A percentile compares a stretch with the other conserved stretches of the same genome.
Evolutionary conservation across 352 stramenopile genomes (phyloP).

Genomic region (Pythium aphanidermatum): DNA sequence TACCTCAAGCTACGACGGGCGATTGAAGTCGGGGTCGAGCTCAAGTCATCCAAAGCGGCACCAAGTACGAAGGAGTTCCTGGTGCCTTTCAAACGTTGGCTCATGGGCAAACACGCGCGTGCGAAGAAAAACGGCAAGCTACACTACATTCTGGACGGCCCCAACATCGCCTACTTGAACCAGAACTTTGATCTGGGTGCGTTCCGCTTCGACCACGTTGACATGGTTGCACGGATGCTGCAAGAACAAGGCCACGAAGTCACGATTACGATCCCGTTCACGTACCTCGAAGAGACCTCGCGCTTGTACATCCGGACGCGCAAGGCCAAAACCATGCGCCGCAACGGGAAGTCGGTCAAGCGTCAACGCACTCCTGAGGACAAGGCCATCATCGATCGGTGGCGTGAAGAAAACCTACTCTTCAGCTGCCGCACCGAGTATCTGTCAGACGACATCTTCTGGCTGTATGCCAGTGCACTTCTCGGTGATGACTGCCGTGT

Average conservation of each 20-base stretch:
- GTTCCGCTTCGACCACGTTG: conserved; percentile 95
- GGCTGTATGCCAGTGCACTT: conserved; percentile 92
- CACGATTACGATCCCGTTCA: conserved; percentile 68
- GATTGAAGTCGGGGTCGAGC: conserved; percentile 44
- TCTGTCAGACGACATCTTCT: conserved; percentile 96
- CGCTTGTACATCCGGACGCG: conserved; percentile 53
- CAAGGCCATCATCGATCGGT: conserved; percentile 56
- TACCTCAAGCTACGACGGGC: conserved; percentile 37
- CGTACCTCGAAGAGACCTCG: conserved; percentile 62
- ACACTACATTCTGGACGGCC: conserved; percentile 93
- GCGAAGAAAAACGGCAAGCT: conserved; percentile 22
- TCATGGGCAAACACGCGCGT: conserved; percentile 29
- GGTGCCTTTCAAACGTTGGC: conserved; percentile 59
- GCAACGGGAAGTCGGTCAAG: conserved; percentile 40
- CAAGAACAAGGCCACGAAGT: conserved; percentile 64
- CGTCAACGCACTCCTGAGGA: conserved; percentile 46
- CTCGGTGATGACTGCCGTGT: conserved; percentile 61
- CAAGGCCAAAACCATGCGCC: conserved; percentile 36
- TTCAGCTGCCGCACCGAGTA: conserved; percentile 87
- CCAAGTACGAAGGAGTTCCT: conserved; percentile 52
- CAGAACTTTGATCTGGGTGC: conserved; percentile 91
- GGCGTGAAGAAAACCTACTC: conserved; percentile 72
- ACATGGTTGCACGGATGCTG: conserved; percentile 87
- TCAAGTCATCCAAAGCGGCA: conserved; percentile 29
- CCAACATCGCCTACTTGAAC: conserved; percentile 98